These are phyloP conservation scores for Lycium barbarum DNA, from an alignment of 257 asterid species.

Conservation along the genomic window DNA sequence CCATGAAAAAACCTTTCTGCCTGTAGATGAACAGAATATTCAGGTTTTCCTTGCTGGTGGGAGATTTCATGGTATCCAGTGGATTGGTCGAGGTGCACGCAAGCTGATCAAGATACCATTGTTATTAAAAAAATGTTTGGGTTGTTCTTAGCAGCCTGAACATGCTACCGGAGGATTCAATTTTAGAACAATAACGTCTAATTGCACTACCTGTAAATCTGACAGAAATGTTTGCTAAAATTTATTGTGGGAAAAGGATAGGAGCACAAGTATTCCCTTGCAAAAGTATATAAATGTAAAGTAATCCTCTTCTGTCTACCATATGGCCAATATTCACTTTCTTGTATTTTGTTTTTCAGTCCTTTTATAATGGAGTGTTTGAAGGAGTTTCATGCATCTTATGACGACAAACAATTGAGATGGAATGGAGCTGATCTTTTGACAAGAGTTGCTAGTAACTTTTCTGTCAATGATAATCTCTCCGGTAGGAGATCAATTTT, in stretches of 20 bases:
- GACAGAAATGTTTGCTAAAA: neutral
- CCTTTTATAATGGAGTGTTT: constrained; percentile 81
- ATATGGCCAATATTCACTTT: constrained; percentile 4
- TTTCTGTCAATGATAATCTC: constrained; percentile 49
- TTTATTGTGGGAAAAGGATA: constrained; percentile 1
- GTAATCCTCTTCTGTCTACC: neutral
- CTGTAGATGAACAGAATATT: neutral
- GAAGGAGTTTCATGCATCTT: constrained; percentile 83
- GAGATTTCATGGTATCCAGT: neutral
- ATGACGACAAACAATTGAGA: constrained; percentile 78
- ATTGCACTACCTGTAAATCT: neutral
- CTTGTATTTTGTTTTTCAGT: constrained; percentile 53
- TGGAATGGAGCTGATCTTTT: constrained; percentile 94
- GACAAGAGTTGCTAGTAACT: constrained; percentile 68
- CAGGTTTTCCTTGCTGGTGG: neutral
- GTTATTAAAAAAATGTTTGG: neutral
- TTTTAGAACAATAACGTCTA: constrained; percentile 9
- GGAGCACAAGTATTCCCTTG: constrained; percentile 10
- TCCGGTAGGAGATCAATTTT: constrained; percentile 57
- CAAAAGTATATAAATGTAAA: neutral
- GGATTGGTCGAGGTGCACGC: neutral
- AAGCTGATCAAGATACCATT: neutral
- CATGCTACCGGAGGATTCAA: neutral
- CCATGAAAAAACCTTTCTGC: neutral
- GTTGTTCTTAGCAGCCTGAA: constrained; percentile 10